phyloP scores from a whole-genome alignment of 140 eudicot genomes.

The Oenanthe javanica region DNA sequence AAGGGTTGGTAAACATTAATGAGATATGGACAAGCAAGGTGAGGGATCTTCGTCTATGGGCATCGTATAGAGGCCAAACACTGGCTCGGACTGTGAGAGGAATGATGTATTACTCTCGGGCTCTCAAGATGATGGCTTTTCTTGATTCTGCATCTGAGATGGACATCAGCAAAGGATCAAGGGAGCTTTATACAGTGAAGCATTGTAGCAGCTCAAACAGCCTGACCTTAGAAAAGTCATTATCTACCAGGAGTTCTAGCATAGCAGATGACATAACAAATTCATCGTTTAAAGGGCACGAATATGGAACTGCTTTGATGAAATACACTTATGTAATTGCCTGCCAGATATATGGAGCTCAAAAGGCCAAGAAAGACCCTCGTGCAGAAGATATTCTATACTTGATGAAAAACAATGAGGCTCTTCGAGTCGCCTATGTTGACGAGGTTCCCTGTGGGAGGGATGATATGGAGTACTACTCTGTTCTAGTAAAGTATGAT shows the following conservation, averaged over 20 bases:
- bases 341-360: conserved; percentile 10
- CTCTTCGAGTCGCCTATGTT: conserved; percentile 11
- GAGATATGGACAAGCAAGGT: conserved; percentile 53
- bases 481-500: conserved; percentile 29
- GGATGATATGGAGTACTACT: conserved; percentile 13
- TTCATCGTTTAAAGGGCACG: conserved; percentile 5
- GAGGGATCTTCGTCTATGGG: conserved; percentile 86
- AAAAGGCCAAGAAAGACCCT: conserved; percentile 53
- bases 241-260: not conserved
- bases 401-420: conserved; percentile 23
- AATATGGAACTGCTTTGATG: conserved; percentile 11
- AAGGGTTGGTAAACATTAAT: conserved; percentile 49
- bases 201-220: not conserved
- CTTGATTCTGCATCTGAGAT: conserved; percentile 15
- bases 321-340: conserved; percentile 9
- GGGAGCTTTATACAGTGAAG: conserved; percentile 8
- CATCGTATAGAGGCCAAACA: conserved; percentile 93
- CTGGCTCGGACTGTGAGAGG: conserved; percentile 92
- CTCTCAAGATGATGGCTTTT: conserved; percentile 14
- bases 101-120: conserved; percentile 36
- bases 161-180: conserved; percentile 11
- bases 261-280: not conserved
- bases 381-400: conserved; percentile 22
- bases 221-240: not conserved
- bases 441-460: conserved; percentile 6